These are phyloP conservation scores for Aphanomyces astaci DNA, from an alignment of 352 stramenopile species.

Conservation along the genomic window DNA sequence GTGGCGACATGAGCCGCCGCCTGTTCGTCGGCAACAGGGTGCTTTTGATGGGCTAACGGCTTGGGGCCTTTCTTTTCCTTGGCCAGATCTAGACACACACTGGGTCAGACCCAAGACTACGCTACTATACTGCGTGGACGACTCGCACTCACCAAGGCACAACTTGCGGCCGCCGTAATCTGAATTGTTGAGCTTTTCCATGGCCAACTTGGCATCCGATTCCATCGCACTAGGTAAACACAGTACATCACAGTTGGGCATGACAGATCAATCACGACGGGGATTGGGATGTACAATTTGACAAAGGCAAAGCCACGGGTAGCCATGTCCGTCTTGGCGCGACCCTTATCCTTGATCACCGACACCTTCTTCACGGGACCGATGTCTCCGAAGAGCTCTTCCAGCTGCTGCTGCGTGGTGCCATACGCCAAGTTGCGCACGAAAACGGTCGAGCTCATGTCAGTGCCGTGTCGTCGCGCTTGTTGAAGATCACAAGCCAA, in stretches of 20 bases:
- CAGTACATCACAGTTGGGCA: too few species aligned
- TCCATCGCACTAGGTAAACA: constrained; percentile 47
- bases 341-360: constrained; percentile 86
- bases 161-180: constrained; percentile 75
- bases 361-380: constrained; percentile 80
- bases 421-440: constrained; percentile 82
- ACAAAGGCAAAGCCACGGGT: constrained; percentile 82
- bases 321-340: constrained; percentile 65
- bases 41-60: constrained; percentile 24
- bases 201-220: constrained; percentile 53
- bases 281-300: constrained; percentile 80
- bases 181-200: constrained; percentile 67
- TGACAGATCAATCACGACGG: too few species aligned
- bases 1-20: constrained; percentile 13
- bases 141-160: constrained; percentile 59
- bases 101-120: not conserved
- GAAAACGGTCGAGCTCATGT: constrained; percentile 52
- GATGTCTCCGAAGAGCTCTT: constrained; percentile 74
- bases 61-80: constrained; percentile 57
- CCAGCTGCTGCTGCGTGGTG: constrained; percentile 76
- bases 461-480: not conserved
- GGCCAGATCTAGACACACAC: constrained; percentile 42
- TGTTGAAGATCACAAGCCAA: constrained; percentile 8
- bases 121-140: too few species aligned
- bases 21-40: not conserved